Percentiles rank a stretch among this genome's conserved stretches.
Conservation (phyloP, 2,329 filamentous ascomycete genomes). For the Aspergillus thermomutatus region DNA sequence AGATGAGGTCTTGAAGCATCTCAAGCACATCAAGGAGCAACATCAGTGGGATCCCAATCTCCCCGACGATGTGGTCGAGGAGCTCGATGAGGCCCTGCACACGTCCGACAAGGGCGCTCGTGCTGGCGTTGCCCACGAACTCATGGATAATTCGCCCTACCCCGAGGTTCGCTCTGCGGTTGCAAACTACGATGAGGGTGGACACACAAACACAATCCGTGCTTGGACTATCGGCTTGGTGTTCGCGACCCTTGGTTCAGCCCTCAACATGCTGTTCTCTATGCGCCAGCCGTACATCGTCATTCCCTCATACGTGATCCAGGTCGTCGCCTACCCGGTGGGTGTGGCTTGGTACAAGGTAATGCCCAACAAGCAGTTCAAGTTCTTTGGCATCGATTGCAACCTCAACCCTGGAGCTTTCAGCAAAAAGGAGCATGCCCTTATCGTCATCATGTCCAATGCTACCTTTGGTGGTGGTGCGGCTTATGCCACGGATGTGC, state of each 20-base stretch:
- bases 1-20: conserved; percentile 26
- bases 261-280: conserved; percentile 58
- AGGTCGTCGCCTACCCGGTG: conserved; percentile 59
- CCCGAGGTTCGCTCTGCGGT: conserved; percentile 65
- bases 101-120: conserved; percentile 56
- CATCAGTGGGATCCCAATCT: conserved; percentile 65
- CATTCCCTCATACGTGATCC: conserved; percentile 61
- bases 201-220: conserved; percentile 63
- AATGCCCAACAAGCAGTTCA: conserved; percentile 37
- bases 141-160: conserved; percentile 66
- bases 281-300: conserved; percentile 56
- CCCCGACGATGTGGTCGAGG: conserved; percentile 59
- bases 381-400: conserved; percentile 36
- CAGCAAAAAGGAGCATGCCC: conserved; percentile 47
- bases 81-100: conserved; percentile 57
- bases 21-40: conserved; percentile 57
- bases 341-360: conserved; percentile 39
- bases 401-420: conserved; percentile 44
- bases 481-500: conserved; percentile 71
- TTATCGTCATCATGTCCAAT: conserved; percentile 56
- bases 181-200: conserved; percentile 61
- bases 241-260: conserved; percentile 61
- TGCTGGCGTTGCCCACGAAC: conserved; percentile 55
- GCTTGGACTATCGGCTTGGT: conserved; percentile 62
- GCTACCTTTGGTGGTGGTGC: conserved; percentile 59